Percentiles rank a stretch among this genome's conserved stretches.
These are phyloP conservation scores for Ceratobasidium sp. DNA, from an alignment of 1,284 basidiomycete species.

Conservation along the genomic window DNA sequence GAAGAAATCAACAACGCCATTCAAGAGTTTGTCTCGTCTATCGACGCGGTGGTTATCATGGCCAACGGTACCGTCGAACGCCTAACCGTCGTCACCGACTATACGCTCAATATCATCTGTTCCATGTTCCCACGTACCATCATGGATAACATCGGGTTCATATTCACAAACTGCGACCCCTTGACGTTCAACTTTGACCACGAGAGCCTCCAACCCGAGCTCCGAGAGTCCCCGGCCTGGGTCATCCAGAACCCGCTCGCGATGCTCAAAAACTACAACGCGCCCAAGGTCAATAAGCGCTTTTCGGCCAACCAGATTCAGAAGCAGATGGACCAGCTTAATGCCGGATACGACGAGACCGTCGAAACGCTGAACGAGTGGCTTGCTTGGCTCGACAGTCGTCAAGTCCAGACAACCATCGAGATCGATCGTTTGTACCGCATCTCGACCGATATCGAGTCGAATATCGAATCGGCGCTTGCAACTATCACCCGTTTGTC, in stretches of 20 bases:
- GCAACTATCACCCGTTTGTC: not conserved
- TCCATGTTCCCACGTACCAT: slow-evolving; percentile 54
- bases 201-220: slow-evolving; percentile 47
- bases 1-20: slow-evolving; percentile 42
- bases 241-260: slow-evolving; percentile 28
- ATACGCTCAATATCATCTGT: slow-evolving; percentile 49
- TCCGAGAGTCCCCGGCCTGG: not conserved
- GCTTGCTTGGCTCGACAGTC: slow-evolving; percentile 15
- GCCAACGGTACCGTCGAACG: slow-evolving; percentile 32
- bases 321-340: not conserved
- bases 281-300: not conserved
- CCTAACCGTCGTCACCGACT: not conserved
- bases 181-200: slow-evolving; percentile 53
- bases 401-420: slow-evolving; percentile 7
- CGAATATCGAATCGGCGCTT: slow-evolving; percentile 11
- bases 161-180: slow-evolving; percentile 54
- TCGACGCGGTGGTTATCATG: slow-evolving; percentile 35
- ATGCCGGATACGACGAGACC: not conserved
- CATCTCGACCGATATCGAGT: slow-evolving; percentile 15
- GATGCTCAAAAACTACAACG: slow-evolving; percentile 21
- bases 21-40: not conserved
- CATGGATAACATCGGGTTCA: slow-evolving; percentile 54
- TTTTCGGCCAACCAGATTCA: not conserved
- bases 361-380: slow-evolving; percentile 21
- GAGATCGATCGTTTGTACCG: slow-evolving; percentile 19